Percentiles rank a stretch among this genome's conserved stretches.
Conservation (phyloP, 139 green algal species). For the Chlamydomonas asymmetrica region DNA sequence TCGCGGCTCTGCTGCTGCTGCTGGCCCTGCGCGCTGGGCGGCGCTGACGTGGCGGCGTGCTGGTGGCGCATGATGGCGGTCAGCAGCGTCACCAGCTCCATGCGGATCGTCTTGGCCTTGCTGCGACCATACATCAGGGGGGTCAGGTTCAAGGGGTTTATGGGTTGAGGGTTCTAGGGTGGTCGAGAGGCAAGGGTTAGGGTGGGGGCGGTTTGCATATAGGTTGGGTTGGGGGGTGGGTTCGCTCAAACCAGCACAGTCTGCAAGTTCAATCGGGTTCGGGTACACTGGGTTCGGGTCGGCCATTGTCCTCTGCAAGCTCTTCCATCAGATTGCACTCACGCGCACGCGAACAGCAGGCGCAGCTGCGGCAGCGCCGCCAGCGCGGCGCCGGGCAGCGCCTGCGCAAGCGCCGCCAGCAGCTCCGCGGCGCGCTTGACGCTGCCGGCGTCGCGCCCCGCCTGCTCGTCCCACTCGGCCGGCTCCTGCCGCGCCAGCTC, state of each 20-base stretch:
- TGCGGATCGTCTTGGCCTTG: background rate
- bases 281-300: background rate
- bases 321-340: background rate
- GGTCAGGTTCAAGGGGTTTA: no score
- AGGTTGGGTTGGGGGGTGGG: background rate
- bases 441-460: background rate
- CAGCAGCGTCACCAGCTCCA: constrained; percentile 5
- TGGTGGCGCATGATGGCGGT: background rate
- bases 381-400: constrained; percentile 43
- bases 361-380: background rate
- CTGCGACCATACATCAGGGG: background rate
- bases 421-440: constrained; percentile 53
- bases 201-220: background rate
- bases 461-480: constrained; percentile 23
- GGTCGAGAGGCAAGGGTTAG: no score
- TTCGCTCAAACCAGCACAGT: background rate
- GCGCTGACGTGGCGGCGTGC: background rate
- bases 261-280: constrained; percentile 21
- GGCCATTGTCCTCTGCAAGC: background rate
- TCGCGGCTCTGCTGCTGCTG: background rate
- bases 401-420: constrained; percentile 58
- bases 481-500: no score
- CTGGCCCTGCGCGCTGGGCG: background rate
- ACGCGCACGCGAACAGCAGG: constrained; percentile 16
- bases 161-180: no score